Conservation (phyloP, 768 basidiomycete species). For the Mycena galericulata region DNA sequence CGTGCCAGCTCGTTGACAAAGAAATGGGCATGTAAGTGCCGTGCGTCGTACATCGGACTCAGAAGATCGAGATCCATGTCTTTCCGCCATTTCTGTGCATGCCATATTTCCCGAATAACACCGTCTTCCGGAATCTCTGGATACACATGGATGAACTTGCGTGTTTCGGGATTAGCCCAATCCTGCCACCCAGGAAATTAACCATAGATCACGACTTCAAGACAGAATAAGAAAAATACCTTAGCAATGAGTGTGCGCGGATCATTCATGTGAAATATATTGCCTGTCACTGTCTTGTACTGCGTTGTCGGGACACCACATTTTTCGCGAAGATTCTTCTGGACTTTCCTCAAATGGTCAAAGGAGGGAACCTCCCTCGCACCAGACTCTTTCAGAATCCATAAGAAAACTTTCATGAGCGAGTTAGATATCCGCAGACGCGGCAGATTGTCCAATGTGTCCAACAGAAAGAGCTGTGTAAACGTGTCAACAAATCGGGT, state of each 20-base stretch:
- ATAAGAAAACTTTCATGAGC: conserved; percentile 7
- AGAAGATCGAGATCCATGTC: conserved; percentile 34
- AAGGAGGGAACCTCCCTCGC: not conserved
- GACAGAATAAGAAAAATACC: not conserved
- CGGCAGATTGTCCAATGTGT: conserved; percentile 11
- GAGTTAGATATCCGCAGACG: conserved; percentile 8
- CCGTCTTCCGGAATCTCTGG: conserved; percentile 43
- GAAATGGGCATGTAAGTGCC: conserved; percentile 5
- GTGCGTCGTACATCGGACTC: conserved; percentile 26
- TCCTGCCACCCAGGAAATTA: conserved; percentile 35
- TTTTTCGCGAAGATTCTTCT: not conserved
- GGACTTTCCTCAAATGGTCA: not conserved
- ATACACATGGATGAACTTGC: conserved; percentile 42
- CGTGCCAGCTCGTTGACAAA: conserved; percentile 22
- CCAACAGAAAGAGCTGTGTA: not conserved
- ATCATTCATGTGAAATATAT: conserved; percentile 4
- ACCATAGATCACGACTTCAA: not conserved
- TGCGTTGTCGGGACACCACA: not conserved
- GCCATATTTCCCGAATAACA: conserved; percentile 42
- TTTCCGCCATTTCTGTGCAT: conserved; percentile 43
- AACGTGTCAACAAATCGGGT: not conserved
- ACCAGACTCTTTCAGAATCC: not conserved
- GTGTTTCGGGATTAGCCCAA: conserved; percentile 45
- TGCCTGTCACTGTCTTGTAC: not conserved
- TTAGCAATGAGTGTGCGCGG: not conserved